Conservation (phyloP, 371 early-diverging fungal genomes). For the Globomyces sp. region DNA sequence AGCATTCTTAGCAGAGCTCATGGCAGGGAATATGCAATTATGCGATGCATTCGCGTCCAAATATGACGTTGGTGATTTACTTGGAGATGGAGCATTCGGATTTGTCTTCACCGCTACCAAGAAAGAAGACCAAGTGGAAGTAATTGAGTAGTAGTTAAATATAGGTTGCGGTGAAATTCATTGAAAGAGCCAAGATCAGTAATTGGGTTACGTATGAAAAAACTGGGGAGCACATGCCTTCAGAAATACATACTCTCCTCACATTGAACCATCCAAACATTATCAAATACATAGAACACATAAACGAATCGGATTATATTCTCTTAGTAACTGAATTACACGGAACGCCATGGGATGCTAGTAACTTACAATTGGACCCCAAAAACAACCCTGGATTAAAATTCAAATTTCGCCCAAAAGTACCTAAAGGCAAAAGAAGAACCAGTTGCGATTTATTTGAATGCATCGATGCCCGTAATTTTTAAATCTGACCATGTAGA, state of each 20-base stretch:
- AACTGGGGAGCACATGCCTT: conserved; percentile 21
- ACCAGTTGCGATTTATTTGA: conserved; percentile 42
- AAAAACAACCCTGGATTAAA: conserved; percentile 23
- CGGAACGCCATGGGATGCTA: conserved; percentile 29
- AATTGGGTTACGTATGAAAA: conserved; percentile 44
- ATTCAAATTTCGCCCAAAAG: conserved; percentile 1
- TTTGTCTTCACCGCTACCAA: conserved; percentile 46
- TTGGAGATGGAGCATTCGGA: conserved; percentile 53
- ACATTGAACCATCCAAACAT: conserved; percentile 57
- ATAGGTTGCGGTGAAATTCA: conserved; percentile 77
- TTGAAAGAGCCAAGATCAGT: conserved; percentile 63
- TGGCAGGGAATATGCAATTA: conserved; percentile 25
- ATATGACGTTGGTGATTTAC: conserved; percentile 37
- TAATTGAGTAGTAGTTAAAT: conserved; percentile 2
- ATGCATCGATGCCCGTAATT: conserved; percentile 43
- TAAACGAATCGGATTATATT: conserved; percentile 29
- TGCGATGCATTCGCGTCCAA: conserved; percentile 16
- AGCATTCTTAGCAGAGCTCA: conserved; percentile 11
- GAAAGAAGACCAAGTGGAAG: conserved; percentile 23
- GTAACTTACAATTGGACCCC: conserved; percentile 11
- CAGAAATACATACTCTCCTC: conserved; percentile 29
- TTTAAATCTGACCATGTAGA: conserved; percentile 18
- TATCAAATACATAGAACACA: conserved; percentile 35
- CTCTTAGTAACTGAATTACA: conserved; percentile 39
- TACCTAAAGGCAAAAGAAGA: conserved; percentile 16